Evolutionary conservation across 1,284 basidiomycete genomes (phyloP), one percentile per base, ranked within the genome.

Genomic region (Moesziomyces parantarcticus): DNA sequence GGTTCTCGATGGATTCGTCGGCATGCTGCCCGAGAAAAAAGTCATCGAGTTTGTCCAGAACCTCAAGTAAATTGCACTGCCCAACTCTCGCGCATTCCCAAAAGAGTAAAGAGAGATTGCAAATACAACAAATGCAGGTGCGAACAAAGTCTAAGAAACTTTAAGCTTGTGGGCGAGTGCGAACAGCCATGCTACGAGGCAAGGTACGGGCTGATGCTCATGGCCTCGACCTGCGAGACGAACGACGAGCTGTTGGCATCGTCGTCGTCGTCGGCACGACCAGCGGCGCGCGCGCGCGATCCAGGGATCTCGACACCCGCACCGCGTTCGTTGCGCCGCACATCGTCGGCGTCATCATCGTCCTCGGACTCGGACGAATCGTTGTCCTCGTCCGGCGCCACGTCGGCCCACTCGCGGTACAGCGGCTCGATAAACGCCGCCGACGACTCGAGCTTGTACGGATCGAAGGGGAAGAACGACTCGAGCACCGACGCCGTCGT

Each of bases 401-500:
- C 87, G 48, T 88, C 87, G 25, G 72, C 56, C 88, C 88, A 89
- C 10, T 86, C 85, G 14, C 87, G 82, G 68, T 88, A 89, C 51
- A 88, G 84, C 9, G 77, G 75, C 44, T 88, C 86, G 62, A 89
- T 84, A 69, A 83, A 88, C 23, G 83, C 82, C 1, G 85, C 61
- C 13, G 79, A 87, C 41, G 85, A 81, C 3, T 92, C 92, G 2
- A 99, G 89, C 74, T 91, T 92, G 86, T 94, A 99, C 1, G 97
- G 97, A 83, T 99, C 97, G 83, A 99, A 99, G 0, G 97, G 97
- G 87, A 99, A 99, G 87, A 98, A 99, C 14, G 90, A 90, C 82
- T 95, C 94, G 49, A 98, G 87, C 61, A 94, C 65, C 25, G 72
- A 68, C 8, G 64, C 50, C 3, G 75, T 75, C 7, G 72, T 61